Percentiles rank a stretch among this genome's conserved stretches.
Evolutionary conservation across 73 alveolate species (phyloP).

Genomic region (Paramecium sonneborni): DNA sequence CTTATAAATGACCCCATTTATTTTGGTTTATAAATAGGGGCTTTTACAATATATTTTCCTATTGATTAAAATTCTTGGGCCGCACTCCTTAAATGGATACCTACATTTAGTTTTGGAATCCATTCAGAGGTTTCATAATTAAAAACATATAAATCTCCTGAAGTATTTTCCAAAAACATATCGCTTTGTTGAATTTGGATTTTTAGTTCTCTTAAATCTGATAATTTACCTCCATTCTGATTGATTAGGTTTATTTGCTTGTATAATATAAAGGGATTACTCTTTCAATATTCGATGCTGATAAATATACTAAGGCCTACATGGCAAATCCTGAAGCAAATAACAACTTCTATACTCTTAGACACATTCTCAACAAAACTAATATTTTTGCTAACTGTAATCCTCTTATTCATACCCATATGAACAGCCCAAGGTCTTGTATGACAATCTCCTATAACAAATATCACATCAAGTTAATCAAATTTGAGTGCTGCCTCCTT

Average conservation of each 20-base stretch:
- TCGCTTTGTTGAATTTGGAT: background rate
- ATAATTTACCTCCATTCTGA: slow-evolving; percentile 25
- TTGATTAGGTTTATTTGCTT: slow-evolving; percentile 32
- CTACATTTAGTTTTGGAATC: slow-evolving; percentile 90
- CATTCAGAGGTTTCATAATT: slow-evolving; percentile 76
- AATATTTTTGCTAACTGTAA: slow-evolving; percentile 13
- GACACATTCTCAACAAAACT: slow-evolving; percentile 62
- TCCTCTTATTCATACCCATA: background rate
- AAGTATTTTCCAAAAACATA: slow-evolving; percentile 47
- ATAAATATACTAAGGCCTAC: slow-evolving; percentile 64
- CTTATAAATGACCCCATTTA: background rate
- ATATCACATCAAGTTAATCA: slow-evolving; percentile 47
- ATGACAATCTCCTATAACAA: slow-evolving; percentile 56
- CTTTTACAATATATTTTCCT: slow-evolving; percentile 51
- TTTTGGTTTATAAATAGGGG: slow-evolving; percentile 35
- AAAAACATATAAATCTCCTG: slow-evolving; percentile 46
- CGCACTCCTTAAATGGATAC: slow-evolving; percentile 80
- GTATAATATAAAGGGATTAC: background rate
- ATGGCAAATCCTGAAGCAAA: slow-evolving; percentile 68
- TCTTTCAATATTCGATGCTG: slow-evolving; percentile 65
- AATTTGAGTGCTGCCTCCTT: slow-evolving; percentile 54
- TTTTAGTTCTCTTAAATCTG: slow-evolving; percentile 22
- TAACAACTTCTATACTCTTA: slow-evolving; percentile 56
- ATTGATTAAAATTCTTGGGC: slow-evolving; percentile 58
- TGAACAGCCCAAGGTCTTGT: slow-evolving; percentile 46